Percentiles rank a stretch among this genome's conserved stretches.
Evolutionary conservation across 768 basidiomycete species (phyloP).

Genomic region (Crassisporium funariophilum): DNA sequence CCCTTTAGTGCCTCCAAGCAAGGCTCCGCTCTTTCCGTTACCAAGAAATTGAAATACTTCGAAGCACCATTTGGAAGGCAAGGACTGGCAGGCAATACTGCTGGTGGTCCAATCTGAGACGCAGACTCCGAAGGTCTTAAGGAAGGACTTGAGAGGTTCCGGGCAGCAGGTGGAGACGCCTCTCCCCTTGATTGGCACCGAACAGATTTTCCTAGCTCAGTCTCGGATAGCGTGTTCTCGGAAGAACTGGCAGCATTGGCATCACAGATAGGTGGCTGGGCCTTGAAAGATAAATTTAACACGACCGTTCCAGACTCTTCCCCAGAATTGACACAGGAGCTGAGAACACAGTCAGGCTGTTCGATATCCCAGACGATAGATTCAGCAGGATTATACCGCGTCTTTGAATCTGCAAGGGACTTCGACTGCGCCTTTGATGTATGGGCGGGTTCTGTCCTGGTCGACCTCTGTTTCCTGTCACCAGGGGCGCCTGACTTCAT

Average conservation of each 20-base stretch:
- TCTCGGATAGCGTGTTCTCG: too few species aligned
- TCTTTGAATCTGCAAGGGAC: neutral
- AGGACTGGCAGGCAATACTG: neutral
- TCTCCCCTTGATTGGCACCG: too few species aligned
- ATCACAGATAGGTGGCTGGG: neutral
- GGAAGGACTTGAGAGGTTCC: conserved; percentile 15
- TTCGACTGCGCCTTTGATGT: neutral
- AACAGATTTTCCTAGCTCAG: too few species aligned
- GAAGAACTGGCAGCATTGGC: too few species aligned
- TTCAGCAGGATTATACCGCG: conserved; percentile 23
- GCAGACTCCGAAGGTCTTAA: conserved; percentile 33
- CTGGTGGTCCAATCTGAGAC: conserved; percentile 23
- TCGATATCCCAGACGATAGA: conserved; percentile 38
- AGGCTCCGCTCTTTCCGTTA: neutral
- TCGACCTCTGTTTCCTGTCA: too few species aligned
- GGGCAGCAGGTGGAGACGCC: too few species aligned
- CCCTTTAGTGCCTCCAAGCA: neutral
- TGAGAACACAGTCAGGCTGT: conserved; percentile 12
- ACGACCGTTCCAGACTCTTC: conserved; percentile 13
- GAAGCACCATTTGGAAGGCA: conserved; percentile 1
- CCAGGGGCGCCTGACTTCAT: too few species aligned
- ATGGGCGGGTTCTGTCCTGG: neutral
- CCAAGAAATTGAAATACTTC: conserved; percentile 11
- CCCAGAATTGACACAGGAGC: conserved; percentile 6
- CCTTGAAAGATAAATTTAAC: conserved; percentile 7